Base-by-base conservation (phyloP, 495 filamentous ascomycete genomes). In the Penicillium soppii region DNA sequence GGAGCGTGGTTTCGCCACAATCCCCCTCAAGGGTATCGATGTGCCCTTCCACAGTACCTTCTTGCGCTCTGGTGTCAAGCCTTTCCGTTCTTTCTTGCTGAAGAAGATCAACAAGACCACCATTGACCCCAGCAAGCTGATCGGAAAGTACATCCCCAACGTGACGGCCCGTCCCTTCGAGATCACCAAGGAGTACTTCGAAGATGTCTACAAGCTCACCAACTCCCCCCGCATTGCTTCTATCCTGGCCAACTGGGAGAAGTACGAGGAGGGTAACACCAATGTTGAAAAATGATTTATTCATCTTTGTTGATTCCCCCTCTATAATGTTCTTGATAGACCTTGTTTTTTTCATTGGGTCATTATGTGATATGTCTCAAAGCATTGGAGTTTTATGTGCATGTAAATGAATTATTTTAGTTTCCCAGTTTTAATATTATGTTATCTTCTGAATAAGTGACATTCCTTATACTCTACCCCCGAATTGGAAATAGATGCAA, bases 101-200 rank as follows among this genome's bases (percentile, higher is more conserved):
- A 97, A 97, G 88, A 98, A 98, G 80, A 97, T 98, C 79, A 88
- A 97, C 78, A 94, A 95, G 80, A 96, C 89, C 16, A 92, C 87
- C 36, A 97, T 98, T 66, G 94, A 98, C 62, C 94, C 94, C 13
- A 84, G 87, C 74, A 98, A 97, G 76, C 72, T 98, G 58, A 74
- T 98, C 57, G 95, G 94, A 48, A 98, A 98, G 77, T 98, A 98
- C 76, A 97, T 98, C 52, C 94, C 94, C 56, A 98, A 98, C 68
- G 94, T 98, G 43, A 98, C 94, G 13, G 94, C 94, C 26, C 83
- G 84, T 63, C 94, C 94, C 13, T 98, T 98, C 68, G 88, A 94
- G 66, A 79, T 98, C 39, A 92, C 89, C 16, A 96, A 95, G 79
- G 95, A 96, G 70, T 98, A 98, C 75, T 98, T 98, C 69, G 92